phyloP scores from a whole-genome alignment of 768 basidiomycete species.

The Pisolithus albus region DNA sequence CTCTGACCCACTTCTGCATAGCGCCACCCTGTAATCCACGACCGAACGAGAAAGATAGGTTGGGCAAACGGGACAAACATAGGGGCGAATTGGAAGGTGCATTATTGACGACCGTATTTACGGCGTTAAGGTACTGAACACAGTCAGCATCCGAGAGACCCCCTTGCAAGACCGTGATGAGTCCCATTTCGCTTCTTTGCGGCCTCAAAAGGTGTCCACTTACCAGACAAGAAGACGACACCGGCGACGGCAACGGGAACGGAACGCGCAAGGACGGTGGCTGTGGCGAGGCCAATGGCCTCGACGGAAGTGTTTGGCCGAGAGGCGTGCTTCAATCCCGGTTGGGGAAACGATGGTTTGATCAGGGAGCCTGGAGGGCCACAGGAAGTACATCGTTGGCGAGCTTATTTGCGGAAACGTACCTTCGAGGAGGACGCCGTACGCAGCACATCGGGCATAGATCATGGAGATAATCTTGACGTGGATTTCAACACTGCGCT shows the following conservation, averaged over 20 bases:
- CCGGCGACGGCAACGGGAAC: slow-evolving; percentile 43
- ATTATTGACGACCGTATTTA: slow-evolving; percentile 35
- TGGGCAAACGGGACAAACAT: slow-evolving; percentile 34
- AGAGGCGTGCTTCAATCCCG: slow-evolving; percentile 37
- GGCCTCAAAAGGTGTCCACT: slow-evolving; percentile 2
- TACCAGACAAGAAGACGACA: slow-evolving; percentile 45
- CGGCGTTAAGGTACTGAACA: slow-evolving; percentile 34
- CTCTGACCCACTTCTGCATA: slow-evolving; percentile 39
- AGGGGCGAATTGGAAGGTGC: slow-evolving; percentile 24
- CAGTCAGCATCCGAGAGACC: slow-evolving; percentile 37
- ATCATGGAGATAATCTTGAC: slow-evolving; percentile 40
- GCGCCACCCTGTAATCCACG: slow-evolving; percentile 45
- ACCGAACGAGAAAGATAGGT: slow-evolving; percentile 45
- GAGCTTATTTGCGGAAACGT: slow-evolving; percentile 1
- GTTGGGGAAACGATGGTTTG: slow-evolving; percentile 48
- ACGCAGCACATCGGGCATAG: slow-evolving; percentile 37
- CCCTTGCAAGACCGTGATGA: slow-evolving; percentile 22
- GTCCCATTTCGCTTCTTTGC: too few species aligned
- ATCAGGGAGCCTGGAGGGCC: slow-evolving; percentile 36
- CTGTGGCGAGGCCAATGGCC: slow-evolving; percentile 40
- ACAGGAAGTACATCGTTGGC: neutral
- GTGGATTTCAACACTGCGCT: slow-evolving; percentile 40
- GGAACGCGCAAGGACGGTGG: slow-evolving; percentile 38
- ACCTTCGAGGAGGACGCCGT: slow-evolving; percentile 47
- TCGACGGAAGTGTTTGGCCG: slow-evolving; percentile 31